Evolutionary conservation across 768 basidiomycete genomes (phyloP).

Genomic region (Scleroderma citrinum): DNA sequence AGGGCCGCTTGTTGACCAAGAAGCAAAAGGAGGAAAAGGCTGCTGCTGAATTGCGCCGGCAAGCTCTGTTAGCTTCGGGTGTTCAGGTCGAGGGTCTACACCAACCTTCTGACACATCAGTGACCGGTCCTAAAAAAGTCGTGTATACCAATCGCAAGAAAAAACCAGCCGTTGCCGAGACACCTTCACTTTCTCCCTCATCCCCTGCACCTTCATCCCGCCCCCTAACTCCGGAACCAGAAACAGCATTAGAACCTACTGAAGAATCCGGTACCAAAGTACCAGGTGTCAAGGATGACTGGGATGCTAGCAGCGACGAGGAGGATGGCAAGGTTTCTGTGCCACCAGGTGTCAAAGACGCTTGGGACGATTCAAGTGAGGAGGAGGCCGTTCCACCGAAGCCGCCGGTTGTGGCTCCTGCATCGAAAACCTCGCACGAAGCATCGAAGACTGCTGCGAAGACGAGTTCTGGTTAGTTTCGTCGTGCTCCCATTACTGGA

Average conservation of each 20-base stretch:
- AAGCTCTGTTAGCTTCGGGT: slow-evolving; percentile 86
- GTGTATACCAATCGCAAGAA: slow-evolving; percentile 83
- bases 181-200: slow-evolving; percentile 5
- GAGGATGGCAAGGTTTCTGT: slow-evolving; percentile 25
- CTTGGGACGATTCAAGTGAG: slow-evolving; percentile 69
- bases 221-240: slow-evolving; percentile 36
- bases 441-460: slow-evolving; percentile 14
- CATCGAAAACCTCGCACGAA: neutral
- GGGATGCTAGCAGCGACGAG: slow-evolving; percentile 46
- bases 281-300: slow-evolving; percentile 43
- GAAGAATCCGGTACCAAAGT: slow-evolving; percentile 20
- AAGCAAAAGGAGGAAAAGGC: slow-evolving; percentile 94
- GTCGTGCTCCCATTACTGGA: neutral
- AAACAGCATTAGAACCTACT: slow-evolving; percentile 20
- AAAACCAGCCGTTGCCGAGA: slow-evolving; percentile 43
- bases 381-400: slow-evolving; percentile 36
- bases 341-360: slow-evolving; percentile 38
- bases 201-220: slow-evolving; percentile 33
- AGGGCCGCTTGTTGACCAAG: slow-evolving; percentile 92
- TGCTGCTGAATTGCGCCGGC: slow-evolving; percentile 83
- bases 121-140: slow-evolving; percentile 56
- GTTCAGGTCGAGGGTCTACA: slow-evolving; percentile 88
- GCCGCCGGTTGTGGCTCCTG: neutral
- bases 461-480: neutral
- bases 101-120: slow-evolving; percentile 39